phyloP scores from a whole-genome alignment of 176 grass and related monocot genomes.

The Aegilops sharonensis region DNA sequence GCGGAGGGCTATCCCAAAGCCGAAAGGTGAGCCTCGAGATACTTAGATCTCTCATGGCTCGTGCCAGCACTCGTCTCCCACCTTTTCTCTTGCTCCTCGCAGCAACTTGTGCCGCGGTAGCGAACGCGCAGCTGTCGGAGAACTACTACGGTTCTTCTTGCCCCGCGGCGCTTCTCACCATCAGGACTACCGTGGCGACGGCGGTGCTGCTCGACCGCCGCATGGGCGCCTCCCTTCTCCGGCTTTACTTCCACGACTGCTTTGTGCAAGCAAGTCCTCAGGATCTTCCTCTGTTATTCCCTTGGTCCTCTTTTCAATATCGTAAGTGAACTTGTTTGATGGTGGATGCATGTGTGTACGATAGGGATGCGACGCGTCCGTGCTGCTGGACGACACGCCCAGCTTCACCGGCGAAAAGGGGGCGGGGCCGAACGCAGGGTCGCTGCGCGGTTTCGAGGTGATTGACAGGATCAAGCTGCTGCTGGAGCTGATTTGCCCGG shows the following conservation, averaged over 20 bases:
- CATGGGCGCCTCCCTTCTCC: constrained; percentile 73
- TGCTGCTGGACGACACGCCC: constrained; percentile 60
- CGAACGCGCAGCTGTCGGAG: constrained; percentile 66
- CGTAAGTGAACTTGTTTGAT: not conserved
- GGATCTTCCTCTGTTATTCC: not conserved
- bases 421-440: constrained; percentile 47
- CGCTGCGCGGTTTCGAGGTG: constrained; percentile 49
- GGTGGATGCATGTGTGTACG: not conserved
- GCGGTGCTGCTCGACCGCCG: constrained; percentile 49
- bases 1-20: not conserved
- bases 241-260: constrained; percentile 75
- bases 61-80: not conserved
- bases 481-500: constrained; percentile 46
- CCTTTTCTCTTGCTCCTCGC: not conserved
- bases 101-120: constrained; percentile 5
- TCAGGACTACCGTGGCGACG: constrained; percentile 44
- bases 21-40: not conserved
- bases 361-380: constrained; percentile 58
- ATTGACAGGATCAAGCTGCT: constrained; percentile 52
- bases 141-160: constrained; percentile 66
- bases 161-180: constrained; percentile 51
- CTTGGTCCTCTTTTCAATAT: too few relatives aligned
- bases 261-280: constrained; percentile 60
- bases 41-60: constrained; percentile 5
- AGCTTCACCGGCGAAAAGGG: constrained; percentile 61